phyloP scores from a whole-genome alignment of 768 basidiomycete genomes.

The Leccinellum luteum region DNA sequence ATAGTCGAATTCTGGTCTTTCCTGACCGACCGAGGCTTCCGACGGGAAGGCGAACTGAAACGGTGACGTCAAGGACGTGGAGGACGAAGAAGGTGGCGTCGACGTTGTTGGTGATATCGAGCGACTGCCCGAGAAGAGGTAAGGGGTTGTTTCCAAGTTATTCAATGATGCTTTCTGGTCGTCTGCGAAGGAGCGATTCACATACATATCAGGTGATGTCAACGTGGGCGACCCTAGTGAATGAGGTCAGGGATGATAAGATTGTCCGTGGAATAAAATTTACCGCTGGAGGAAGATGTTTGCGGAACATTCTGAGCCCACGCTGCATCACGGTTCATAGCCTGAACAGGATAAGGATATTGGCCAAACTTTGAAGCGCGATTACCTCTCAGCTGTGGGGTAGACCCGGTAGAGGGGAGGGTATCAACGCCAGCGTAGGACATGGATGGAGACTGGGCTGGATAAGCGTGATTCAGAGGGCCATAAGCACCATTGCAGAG shows the following conservation, averaged over 20 bases:
- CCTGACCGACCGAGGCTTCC: conserved; percentile 49
- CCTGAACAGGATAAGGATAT: conserved; percentile 43
- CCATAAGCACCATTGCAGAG: conserved; percentile 46
- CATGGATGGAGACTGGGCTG: conserved; percentile 48
- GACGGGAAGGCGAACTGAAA: conserved; percentile 63
- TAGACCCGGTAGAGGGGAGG: conserved; percentile 19
- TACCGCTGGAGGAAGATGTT: conserved; percentile 31
- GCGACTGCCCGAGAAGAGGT: conserved; percentile 64
- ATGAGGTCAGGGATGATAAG: conserved; percentile 31
- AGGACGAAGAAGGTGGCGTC: conserved; percentile 58
- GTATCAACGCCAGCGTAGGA: conserved; percentile 34
- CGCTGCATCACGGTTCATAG: conserved; percentile 29
- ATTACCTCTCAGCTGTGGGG: conserved; percentile 36
- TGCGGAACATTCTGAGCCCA: conserved; percentile 32
- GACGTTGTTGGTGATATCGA: conserved; percentile 71
- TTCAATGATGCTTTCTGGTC: conserved; percentile 56
- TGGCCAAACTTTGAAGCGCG: conserved; percentile 53
- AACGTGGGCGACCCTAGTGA: conserved; percentile 59
- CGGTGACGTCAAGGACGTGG: conserved; percentile 58
- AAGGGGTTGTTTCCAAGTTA: conserved; percentile 52
- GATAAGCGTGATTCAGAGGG: conserved; percentile 38
- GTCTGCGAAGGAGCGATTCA: conserved; percentile 45
- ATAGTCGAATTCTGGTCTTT: conserved; percentile 65
- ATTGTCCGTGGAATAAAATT: conserved; percentile 28
- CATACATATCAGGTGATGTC: conserved; percentile 46